Base-by-base conservation (phyloP, 495 filamentous ascomycete genomes). In the Penicillium egyptiacum region DNA sequence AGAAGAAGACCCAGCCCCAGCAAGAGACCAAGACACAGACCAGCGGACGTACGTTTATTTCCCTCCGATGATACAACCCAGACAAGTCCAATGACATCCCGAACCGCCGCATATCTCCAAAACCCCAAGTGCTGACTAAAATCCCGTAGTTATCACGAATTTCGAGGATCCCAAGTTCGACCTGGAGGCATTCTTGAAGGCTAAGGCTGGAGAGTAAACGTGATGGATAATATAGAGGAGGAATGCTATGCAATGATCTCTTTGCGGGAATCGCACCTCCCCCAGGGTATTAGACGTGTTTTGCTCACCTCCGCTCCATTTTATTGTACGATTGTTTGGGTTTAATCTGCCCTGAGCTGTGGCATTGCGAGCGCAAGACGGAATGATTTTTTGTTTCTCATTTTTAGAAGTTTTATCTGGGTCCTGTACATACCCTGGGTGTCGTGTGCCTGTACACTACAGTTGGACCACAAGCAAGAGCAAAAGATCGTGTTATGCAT, bases 151-250 rank as follows among this genome's bases (percentile, higher is more conserved):
- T 57, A 86, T 93, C 75, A 86, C 87, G 70, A 89, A 98, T 75
- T 87, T 88, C 50, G 83, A 85, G 57, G 86, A 92, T 70, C 82
- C 89, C 61, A 86, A 87, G 61, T 98, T 97, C 79, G 91, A 98
- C 71, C 79, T 97, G 51, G 92, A 96, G 77, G 85, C 86, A 45
- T 92, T 84, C 74, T 68, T 96, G 68, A 85, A 86, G 58, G 75
- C 82, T 61, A 80, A 91, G 61, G 76, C 79, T 42, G 79, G 79
- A 53, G 77, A 83, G 69, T 82, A 76, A 71, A 75, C 47, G 39
- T 19, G 20, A 59, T 60, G 56, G 50, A 60, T 69, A 45, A 47
- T 59, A 66, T 64, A 71, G 61, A 65, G 64, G 59, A 66, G 67
- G 67, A 67, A 69, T 64, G 65, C 61, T 64, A 66, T 65, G 68